Evolutionary conservation across 2,329 filamentous ascomycete species (phyloP).

Genomic region (Exophiala calicioides): DNA sequence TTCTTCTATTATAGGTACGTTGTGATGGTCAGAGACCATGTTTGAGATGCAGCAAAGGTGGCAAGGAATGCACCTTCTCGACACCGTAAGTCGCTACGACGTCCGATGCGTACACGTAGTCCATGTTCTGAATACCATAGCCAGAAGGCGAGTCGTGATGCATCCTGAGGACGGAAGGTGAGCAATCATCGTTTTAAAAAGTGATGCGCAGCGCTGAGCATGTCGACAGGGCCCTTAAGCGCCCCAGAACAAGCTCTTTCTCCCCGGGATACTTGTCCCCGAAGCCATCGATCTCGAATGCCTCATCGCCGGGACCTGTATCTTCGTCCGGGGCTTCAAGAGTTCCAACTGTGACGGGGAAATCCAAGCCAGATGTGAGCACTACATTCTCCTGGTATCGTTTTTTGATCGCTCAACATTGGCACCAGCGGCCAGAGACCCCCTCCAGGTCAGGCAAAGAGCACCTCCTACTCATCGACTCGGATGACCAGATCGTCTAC

Average conservation of each 20-base stretch:
- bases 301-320: constrained; percentile 1
- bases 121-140: constrained; percentile 1
- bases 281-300: background rate
- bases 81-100: constrained; percentile 6
- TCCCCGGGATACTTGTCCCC: no score
- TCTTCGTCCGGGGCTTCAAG: constrained; percentile 2
- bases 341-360: background rate
- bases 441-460: constrained; percentile 9
- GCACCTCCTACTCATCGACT: constrained; percentile 16
- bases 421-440: background rate
- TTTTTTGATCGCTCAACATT: background rate
- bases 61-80: constrained; percentile 17
- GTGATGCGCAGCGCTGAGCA: background rate
- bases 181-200: background rate
- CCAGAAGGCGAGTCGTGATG: constrained; percentile 7
- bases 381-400: background rate
- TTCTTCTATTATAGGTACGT: constrained; percentile 3
- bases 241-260: constrained; percentile 4
- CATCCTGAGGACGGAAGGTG: constrained; percentile 10
- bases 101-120: background rate
- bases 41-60: constrained; percentile 14
- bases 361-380: background rate
- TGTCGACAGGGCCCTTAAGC: constrained; percentile 1
- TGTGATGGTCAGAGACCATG: constrained; percentile 15
- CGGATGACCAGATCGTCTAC: constrained; percentile 15